Percentiles rank a stretch among this genome's conserved stretches.
phyloP scores from a whole-genome alignment of 192 early-diverging fungal species.

The Backusella liffmaniae region DNA sequence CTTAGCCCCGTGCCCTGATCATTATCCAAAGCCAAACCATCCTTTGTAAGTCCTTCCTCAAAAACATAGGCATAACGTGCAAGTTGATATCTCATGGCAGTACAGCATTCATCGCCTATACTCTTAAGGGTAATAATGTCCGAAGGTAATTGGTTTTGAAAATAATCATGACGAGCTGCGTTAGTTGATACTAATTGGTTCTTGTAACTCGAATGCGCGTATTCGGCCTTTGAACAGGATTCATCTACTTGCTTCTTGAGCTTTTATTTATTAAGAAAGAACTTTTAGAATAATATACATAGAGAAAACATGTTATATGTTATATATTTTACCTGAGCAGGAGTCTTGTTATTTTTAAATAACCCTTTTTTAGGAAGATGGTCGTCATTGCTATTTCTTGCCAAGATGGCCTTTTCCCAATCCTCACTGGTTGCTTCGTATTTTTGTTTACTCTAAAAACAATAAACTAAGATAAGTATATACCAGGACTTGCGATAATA shows the following conservation, averaged over 20 bases:
- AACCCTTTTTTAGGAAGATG: slow-evolving; percentile 45
- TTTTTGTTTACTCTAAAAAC: slow-evolving; percentile 61
- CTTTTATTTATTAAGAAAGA: slow-evolving; percentile 33
- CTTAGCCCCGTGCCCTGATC: slow-evolving; percentile 37
- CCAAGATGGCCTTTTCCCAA: slow-evolving; percentile 78
- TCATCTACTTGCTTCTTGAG: slow-evolving; percentile 84
- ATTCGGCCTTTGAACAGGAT: slow-evolving; percentile 76
- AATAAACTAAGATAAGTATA: background rate
- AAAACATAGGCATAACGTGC: slow-evolving; percentile 77
- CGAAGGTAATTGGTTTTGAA: slow-evolving; percentile 70
- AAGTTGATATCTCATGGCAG: slow-evolving; percentile 76
- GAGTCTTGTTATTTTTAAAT: slow-evolving; percentile 54
- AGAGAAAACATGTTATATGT: background rate
- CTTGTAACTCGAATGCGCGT: slow-evolving; percentile 84
- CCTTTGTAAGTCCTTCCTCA: slow-evolving; percentile 72
- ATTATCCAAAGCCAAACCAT: slow-evolving; percentile 63
- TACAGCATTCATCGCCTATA: slow-evolving; percentile 81
- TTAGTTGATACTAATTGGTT: slow-evolving; percentile 77
- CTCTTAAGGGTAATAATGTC: slow-evolving; percentile 76
- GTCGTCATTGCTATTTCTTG: slow-evolving; percentile 44
- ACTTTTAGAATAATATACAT: background rate
- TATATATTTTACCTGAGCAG: slow-evolving; percentile 52
- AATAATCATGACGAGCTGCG: slow-evolving; percentile 72
- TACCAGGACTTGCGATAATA: too few species aligned
- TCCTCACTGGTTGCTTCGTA: slow-evolving; percentile 82